Evolutionary conservation across 306 rosid genomes (phyloP).

Genomic region (Medicago lupulina): DNA sequence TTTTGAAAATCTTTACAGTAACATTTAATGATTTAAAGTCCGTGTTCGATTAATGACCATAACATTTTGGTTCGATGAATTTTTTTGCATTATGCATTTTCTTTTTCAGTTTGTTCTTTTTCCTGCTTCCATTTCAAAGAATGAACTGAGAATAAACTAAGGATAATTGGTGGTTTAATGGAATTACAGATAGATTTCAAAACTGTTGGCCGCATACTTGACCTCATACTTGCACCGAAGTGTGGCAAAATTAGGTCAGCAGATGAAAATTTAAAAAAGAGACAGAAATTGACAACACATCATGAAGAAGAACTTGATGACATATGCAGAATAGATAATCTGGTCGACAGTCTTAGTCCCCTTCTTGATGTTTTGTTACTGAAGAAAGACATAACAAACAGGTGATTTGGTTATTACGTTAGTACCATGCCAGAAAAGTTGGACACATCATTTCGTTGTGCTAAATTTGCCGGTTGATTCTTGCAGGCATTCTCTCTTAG

Average conservation of each 20-base stretch:
- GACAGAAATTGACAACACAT: conserved; percentile 55
- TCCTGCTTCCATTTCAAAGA: conserved; percentile 19
- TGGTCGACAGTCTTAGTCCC: conserved; percentile 63
- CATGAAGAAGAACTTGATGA: conserved; percentile 46
- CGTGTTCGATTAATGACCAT: too few relatives aligned
- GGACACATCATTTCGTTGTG: conserved; percentile 23
- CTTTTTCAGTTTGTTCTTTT: too few relatives aligned
- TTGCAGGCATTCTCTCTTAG: conserved; percentile 74
- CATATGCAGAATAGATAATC: conserved; percentile 52
- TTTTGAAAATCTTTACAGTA: too few relatives aligned
- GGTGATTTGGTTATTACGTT: conserved; percentile 51
- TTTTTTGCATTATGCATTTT: too few relatives aligned
- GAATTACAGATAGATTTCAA: conserved; percentile 66
- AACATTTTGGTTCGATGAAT: too few relatives aligned
- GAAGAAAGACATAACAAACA: conserved; percentile 73
- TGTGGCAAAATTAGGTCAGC: conserved; percentile 41
- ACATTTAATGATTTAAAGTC: too few relatives aligned
- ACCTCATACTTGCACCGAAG: conserved; percentile 51
- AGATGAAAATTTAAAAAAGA: conserved; percentile 62
- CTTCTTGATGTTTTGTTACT: conserved; percentile 80
- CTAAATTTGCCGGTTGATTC: conserved; percentile 42
- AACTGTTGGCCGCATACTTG: conserved; percentile 60
- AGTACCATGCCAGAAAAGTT: not conserved
- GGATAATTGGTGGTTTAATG: conserved; percentile 39
- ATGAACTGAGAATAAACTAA: conserved; percentile 17